Evolutionary conservation across 2,329 filamentous ascomycete species (phyloP).

Genomic region (Colletotrichum sp.): DNA sequence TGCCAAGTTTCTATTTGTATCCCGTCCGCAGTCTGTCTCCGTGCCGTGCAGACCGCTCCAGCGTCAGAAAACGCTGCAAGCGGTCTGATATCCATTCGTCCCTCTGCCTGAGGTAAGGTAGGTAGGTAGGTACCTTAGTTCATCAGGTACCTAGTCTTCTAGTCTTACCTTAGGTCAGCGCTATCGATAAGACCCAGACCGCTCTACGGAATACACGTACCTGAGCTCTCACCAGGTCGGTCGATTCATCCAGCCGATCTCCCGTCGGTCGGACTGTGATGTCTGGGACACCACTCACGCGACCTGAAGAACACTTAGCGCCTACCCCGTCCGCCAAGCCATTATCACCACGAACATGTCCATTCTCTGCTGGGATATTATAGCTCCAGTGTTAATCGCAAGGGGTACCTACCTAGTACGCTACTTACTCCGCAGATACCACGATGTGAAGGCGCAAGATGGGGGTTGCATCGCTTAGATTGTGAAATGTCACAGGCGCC

Average conservation of each 20-base stretch:
- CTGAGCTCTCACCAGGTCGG: neutral
- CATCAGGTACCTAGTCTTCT: neutral
- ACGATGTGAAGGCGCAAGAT: neutral
- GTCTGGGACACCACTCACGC: constrained; percentile 7
- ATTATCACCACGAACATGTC: neutral
- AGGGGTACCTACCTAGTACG: neutral
- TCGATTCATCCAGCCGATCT: neutral
- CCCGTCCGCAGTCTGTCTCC: neutral
- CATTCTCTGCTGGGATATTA: neutral
- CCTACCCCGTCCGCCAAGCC: neutral
- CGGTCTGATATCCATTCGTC: neutral
- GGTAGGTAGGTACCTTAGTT: neutral
- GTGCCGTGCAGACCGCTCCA: neutral
- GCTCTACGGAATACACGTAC: neutral
- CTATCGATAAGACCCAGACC: constrained; percentile 11
- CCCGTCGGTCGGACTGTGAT: neutral
- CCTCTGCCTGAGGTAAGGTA: neutral
- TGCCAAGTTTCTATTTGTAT: neutral
- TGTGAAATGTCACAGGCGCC: neutral
- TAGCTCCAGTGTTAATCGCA: neutral
- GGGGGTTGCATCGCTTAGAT: neutral
- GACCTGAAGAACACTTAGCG: neutral
- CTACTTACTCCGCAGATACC: neutral
- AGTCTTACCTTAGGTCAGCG: neutral
- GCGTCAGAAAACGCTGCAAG: neutral